Base-by-base conservation (phyloP, 2,329 filamentous ascomycete genomes). In the Pseudogymnoascus sp. region DNA sequence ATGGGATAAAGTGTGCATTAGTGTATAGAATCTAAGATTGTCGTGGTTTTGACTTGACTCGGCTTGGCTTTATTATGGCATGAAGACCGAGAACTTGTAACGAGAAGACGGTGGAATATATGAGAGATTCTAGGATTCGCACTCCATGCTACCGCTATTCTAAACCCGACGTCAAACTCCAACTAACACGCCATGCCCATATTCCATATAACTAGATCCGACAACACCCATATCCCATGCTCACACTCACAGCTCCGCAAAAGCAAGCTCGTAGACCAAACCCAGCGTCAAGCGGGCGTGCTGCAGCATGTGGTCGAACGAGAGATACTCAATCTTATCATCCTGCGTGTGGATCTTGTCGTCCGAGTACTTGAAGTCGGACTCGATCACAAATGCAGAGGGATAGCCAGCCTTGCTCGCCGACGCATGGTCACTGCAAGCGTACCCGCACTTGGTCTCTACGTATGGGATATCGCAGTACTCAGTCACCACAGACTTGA, bases 381-480 rank as follows among this genome's bases (percentile, higher is more conserved):
- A 86, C 75, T 91, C 88, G 64, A 90, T 90, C 22, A 90, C 88
- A 68, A 91, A 90, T 0, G 87, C 87, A 0, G 84, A 86, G 0
- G 88, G 87, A 67, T 89, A 90, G 5, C 87, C 88, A 16, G 86
- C 86, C 75, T 89, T 89, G 65, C 83, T 84, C 5, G 88, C 87
- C 34, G 84, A 87, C 8, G 86, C 87, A 66, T 91, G 88, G 68
- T 90, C 88, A 6, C 84, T 88, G 76, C 88, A 91, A 41, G 90
- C 90, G 70, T 95, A 95, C 38, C 90, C 91, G 70, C 91, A 96
- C 78, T 93, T 89, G 16, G 91, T 96, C 75, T 92, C 83, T 58
- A 93, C 82, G 74, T 87, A 96, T 7, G 90, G 89, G 64, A 97
- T 94, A 59, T 85, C 82, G 76, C 92, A 97, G 78, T 97, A 97